Conservation (phyloP, 1,284 basidiomycete species). For the Mycena citricolor region DNA sequence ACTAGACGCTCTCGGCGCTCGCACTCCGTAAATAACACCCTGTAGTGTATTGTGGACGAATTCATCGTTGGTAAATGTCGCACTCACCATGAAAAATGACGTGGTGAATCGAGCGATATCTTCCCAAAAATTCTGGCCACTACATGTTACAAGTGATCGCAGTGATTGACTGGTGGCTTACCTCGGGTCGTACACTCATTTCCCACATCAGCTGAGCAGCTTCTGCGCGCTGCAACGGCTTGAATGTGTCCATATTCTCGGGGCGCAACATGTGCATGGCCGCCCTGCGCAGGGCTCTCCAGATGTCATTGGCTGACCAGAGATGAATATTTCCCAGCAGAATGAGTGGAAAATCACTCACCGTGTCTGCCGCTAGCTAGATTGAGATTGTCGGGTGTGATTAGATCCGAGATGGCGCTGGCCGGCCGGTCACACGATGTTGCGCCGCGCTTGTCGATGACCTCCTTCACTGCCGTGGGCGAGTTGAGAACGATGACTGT, state of each 20-base stretch:
- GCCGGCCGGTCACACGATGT: constrained; percentile 27
- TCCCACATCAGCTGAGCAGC: constrained; percentile 36
- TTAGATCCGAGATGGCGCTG: constrained; percentile 25
- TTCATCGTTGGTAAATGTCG: neutral
- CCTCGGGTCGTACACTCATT: constrained; percentile 31
- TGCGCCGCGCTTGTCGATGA: constrained; percentile 29
- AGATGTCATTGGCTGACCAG: constrained; percentile 25
- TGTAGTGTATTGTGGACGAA: too few relatives aligned
- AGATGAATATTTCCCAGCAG: too few relatives aligned
- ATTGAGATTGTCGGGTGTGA: constrained; percentile 23
- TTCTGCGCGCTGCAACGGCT: constrained; percentile 31
- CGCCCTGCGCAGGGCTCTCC: constrained; percentile 33
- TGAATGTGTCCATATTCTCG: constrained; percentile 26
- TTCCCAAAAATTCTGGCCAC: constrained; percentile 24
- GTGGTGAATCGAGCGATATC: constrained; percentile 2
- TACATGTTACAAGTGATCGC: constrained; percentile 8
- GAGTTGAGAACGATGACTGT: constrained; percentile 25
- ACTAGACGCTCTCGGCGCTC: constrained; percentile 15
- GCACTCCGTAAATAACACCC: constrained; percentile 24
- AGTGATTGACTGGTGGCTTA: constrained; percentile 24
- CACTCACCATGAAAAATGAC: neutral
- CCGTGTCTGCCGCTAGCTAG: constrained; percentile 23
- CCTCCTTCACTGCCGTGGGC: constrained; percentile 24
- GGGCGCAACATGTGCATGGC: constrained; percentile 30
- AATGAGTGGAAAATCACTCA: constrained; percentile 11